Evolutionary conservation across 2,329 filamentous ascomycete genomes (phyloP).

Genomic region (Pseudocercospora fijiensis): DNA sequence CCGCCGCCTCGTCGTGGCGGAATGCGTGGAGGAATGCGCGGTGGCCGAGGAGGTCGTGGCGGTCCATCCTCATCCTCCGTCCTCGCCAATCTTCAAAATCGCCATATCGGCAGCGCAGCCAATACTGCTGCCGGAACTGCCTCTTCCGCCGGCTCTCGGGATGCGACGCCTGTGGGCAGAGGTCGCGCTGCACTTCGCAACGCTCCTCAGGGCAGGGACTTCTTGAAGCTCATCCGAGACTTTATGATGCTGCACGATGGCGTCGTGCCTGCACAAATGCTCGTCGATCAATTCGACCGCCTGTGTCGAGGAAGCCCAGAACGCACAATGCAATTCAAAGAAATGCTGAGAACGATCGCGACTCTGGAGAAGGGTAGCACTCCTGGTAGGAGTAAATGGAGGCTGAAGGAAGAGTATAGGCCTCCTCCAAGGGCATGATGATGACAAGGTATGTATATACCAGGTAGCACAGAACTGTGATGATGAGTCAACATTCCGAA

Average conservation of each 20-base stretch:
- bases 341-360: slow-evolving; percentile 74
- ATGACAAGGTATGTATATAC: background rate
- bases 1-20: slow-evolving; percentile 49
- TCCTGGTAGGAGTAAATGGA: slow-evolving; percentile 54
- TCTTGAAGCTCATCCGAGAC: slow-evolving; percentile 62
- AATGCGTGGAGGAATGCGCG: slow-evolving; percentile 34
- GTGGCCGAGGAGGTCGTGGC: slow-evolving; percentile 38
- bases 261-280: slow-evolving; percentile 74
- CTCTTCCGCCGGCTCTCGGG: slow-evolving; percentile 33
- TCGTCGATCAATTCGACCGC: slow-evolving; percentile 86
- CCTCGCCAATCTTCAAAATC: slow-evolving; percentile 45
- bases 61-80: slow-evolving; percentile 44
- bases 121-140: slow-evolving; percentile 32
- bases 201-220: slow-evolving; percentile 42
- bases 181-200: slow-evolving; percentile 6
- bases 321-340: slow-evolving; percentile 76
- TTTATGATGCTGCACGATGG: slow-evolving; percentile 79
- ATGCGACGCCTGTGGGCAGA: slow-evolving; percentile 29
- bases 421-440: background rate
- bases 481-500: too few species aligned
- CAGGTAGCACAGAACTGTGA: background rate
- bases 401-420: slow-evolving; percentile 57
- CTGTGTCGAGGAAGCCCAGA: slow-evolving; percentile 66
- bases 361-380: slow-evolving; percentile 59
- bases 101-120: slow-evolving; percentile 39